These are phyloP conservation scores for Trichaptum fuscoviolaceum DNA, from an alignment of 768 basidiomycete genomes.

Conservation along the genomic window DNA sequence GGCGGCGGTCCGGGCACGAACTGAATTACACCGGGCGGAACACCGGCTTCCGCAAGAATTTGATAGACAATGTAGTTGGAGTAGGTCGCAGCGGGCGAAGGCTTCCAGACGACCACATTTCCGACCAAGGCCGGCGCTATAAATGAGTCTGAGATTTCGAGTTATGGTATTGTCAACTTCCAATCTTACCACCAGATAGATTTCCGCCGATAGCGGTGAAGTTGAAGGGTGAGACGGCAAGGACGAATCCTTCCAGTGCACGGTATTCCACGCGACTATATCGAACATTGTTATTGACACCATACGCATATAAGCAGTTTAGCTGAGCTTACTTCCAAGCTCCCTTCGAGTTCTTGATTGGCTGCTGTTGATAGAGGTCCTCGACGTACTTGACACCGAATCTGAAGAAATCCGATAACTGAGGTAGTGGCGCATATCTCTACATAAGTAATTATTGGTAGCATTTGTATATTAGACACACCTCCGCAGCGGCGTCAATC, in stretches of 20 bases:
- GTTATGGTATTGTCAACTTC: not conserved
- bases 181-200: slow-evolving; percentile 59
- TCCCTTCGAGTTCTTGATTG: slow-evolving; percentile 77
- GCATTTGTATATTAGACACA: slow-evolving; percentile 27
- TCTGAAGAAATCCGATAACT: slow-evolving; percentile 90
- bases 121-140: slow-evolving; percentile 88
- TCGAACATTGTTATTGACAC: not conserved
- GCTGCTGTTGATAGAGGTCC: slow-evolving; percentile 89
- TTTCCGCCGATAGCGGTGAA: slow-evolving; percentile 98
- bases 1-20: slow-evolving; percentile 89
- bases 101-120: slow-evolving; percentile 96
- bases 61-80: slow-evolving; percentile 91
- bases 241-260: slow-evolving; percentile 95
- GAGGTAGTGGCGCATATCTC: slow-evolving; percentile 19
- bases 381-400: slow-evolving; percentile 97
- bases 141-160: slow-evolving; percentile 11
- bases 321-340: slow-evolving; percentile 83
- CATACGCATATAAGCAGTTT: slow-evolving; percentile 9
- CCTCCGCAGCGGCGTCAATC: slow-evolving; percentile 98
- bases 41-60: slow-evolving; percentile 88
- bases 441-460: not conserved
- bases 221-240: slow-evolving; percentile 98
- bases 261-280: slow-evolving; percentile 91
- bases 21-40: slow-evolving; percentile 93
- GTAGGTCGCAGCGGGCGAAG: slow-evolving; percentile 91